These are phyloP conservation scores for Backusella mclennaniae DNA, from an alignment of 192 early-diverging fungal species.

Conservation along the genomic window DNA sequence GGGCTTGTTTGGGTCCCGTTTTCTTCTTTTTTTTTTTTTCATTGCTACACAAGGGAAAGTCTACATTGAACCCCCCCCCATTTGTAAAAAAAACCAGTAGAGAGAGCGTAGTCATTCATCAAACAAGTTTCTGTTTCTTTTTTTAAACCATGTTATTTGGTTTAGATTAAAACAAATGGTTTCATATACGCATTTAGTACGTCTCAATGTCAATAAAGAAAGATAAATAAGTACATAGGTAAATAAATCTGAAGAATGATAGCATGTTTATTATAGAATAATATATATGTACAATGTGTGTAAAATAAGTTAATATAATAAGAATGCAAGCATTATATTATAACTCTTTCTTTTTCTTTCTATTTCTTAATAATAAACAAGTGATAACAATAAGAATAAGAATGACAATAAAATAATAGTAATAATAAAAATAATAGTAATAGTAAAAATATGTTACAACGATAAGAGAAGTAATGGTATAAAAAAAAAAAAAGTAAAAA, in stretches of 20 bases:
- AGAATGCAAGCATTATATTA: constrained; percentile 1
- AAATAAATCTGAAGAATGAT: neutral
- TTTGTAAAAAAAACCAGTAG: neutral
- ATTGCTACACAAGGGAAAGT: neutral
- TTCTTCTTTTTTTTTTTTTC: neutral
- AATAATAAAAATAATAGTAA: neutral
- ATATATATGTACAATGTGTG: constrained; percentile 11
- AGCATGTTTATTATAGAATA: neutral
- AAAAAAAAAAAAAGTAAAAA: neutral
- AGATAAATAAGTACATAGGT: neutral
- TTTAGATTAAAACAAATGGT: neutral
- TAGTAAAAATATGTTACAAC: neutral
- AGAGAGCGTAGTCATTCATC: neutral
- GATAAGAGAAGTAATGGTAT: neutral
- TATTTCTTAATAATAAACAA: neutral
- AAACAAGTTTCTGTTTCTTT: neutral
- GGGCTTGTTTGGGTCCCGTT: neutral
- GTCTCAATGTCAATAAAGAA: neutral
- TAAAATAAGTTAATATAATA: constrained; percentile 5
- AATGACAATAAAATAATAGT: neutral
- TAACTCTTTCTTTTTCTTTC: neutral
- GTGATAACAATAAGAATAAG: neutral
- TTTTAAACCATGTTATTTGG: neutral
- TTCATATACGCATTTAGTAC: neutral
- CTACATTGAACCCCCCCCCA: neutral